These are phyloP conservation scores for Cyphellophora europaea DNA, from an alignment of 2,329 filamentous ascomycete genomes.

Conservation along the genomic window DNA sequence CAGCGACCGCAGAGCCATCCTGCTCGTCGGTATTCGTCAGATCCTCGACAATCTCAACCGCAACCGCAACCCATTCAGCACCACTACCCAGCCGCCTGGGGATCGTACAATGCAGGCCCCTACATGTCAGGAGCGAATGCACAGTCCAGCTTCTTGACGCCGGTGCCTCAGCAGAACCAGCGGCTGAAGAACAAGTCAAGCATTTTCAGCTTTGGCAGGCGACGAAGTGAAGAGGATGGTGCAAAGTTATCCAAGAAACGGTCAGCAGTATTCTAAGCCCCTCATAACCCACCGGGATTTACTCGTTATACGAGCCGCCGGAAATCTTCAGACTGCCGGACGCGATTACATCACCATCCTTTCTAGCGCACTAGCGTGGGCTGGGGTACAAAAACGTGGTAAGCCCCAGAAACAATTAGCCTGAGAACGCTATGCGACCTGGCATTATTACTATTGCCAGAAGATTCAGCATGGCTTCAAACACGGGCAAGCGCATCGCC, in stretches of 20 bases:
- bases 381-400: too few species aligned
- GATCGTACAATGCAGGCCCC: conserved; percentile 8
- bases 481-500: conserved; percentile 32
- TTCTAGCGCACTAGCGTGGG: too few species aligned
- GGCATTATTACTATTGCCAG: too few species aligned
- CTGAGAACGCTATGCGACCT: too few species aligned
- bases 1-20: conserved; percentile 1
- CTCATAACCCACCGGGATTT: too few species aligned
- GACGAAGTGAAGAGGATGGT: conserved; percentile 23
- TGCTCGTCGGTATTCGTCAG: conserved; percentile 1
- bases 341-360: too few species aligned
- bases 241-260: conserved; percentile 33
- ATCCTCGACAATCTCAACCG: background rate
- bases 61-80: background rate
- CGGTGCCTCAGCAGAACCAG: conserved; percentile 5
- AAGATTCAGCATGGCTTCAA: conserved; percentile 12
- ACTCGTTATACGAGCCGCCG: too few species aligned
- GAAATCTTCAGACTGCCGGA: too few species aligned
- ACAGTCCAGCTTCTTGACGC: conserved; percentile 15
- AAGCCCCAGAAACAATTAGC: too few species aligned
- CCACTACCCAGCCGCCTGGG: background rate
- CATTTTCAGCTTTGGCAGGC: conserved; percentile 34
- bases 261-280: conserved; percentile 37
- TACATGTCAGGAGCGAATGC: conserved; percentile 19
- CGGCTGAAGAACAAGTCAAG: conserved; percentile 30